Evolutionary conservation across 148 eudicot genomes (phyloP), one percentile per base, ranked within the genome.

Genomic region (Limonium bicolor): DNA sequence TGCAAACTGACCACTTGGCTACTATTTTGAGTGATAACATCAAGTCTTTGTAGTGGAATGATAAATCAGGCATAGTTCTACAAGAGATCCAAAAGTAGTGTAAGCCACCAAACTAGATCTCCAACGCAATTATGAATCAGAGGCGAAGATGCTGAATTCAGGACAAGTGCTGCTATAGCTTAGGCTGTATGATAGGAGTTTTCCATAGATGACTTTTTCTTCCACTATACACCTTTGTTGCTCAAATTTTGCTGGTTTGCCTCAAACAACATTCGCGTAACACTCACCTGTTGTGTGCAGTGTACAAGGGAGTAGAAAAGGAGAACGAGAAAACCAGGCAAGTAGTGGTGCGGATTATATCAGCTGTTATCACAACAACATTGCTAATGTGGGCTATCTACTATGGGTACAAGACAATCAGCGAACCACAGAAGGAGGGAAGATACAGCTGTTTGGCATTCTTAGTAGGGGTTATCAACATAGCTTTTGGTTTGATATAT

Each of bases 401-500:
- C 44, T 47, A 44, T 36, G 73, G 67, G 27, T 67, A 45, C 40
- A 68, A 44, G 67, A 61, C 68, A 31, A 62, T 54, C n/a, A 34
- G 36, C 4, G 66, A 50, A 41, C 39, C 61, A 9, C 54, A 45
- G 35, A 41, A 34, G 37, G 64, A 52, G 10, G 56, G 54, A 27
- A 60, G 56, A 46, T 48, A 56, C 40, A 58, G 43, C 18, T 51
- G 50, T 23, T 39, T 63, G 36, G 54, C 45, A 18, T 64, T 68
- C 41, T 36, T 59, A 8, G 28, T 49, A 29, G 70, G 73, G n/a
- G 55, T 68, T 11, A 43, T 41, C 37, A 43, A 49, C 27, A 68
- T 72, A 50, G 64, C 59, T 23, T 68, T 72, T 41, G 78, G 70
- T 12, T 57, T 58, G 21, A 46, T 49, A 20, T 59, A 67, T 37